These are phyloP conservation scores for Lentinula edodes DNA, from an alignment of 768 basidiomycete species.

Conservation along the genomic window DNA sequence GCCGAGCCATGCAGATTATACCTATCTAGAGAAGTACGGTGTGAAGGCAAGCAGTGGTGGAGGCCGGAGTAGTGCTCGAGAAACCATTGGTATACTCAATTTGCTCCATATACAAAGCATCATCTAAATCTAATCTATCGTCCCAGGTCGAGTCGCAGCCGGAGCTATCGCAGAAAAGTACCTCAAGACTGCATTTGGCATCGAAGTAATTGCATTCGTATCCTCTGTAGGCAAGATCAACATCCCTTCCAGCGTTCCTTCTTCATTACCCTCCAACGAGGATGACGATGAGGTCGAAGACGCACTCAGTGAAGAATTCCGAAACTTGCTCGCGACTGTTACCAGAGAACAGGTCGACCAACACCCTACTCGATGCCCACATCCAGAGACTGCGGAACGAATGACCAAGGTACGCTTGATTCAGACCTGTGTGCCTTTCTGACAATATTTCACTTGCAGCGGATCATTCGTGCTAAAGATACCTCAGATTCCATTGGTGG, in stretches of 20 bases:
- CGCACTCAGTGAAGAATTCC: conserved; percentile 77
- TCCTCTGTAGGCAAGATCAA: conserved; percentile 92
- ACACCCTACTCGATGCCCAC: conserved; percentile 85
- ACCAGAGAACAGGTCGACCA: conserved; percentile 87
- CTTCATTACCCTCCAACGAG: conserved; percentile 36
- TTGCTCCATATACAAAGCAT: background rate
- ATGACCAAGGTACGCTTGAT: conserved; percentile 72
- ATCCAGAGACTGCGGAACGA: conserved; percentile 77
- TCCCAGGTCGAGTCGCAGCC: conserved; percentile 86
- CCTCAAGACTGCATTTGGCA: conserved; percentile 76
- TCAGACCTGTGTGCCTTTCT: background rate
- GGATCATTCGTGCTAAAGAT: conserved; percentile 91
- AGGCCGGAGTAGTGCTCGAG: conserved; percentile 89
- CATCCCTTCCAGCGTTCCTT: conserved; percentile 48
- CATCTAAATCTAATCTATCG: background rate
- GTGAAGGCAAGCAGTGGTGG: conserved; percentile 97
- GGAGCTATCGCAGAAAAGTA: conserved; percentile 98
- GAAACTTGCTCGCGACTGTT: conserved; percentile 69
- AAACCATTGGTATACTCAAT: conserved; percentile 75
- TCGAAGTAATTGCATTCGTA: conserved; percentile 97
- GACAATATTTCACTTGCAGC: conserved; percentile 37
- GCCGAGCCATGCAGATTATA: conserved; percentile 96
- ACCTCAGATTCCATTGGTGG: conserved; percentile 93
- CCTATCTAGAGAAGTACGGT: conserved; percentile 96
- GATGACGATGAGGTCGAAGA: conserved; percentile 64